phyloP scores from a whole-genome alignment of 2,329 filamentous ascomycete genomes.

The Bipolaris gigantea region DNA sequence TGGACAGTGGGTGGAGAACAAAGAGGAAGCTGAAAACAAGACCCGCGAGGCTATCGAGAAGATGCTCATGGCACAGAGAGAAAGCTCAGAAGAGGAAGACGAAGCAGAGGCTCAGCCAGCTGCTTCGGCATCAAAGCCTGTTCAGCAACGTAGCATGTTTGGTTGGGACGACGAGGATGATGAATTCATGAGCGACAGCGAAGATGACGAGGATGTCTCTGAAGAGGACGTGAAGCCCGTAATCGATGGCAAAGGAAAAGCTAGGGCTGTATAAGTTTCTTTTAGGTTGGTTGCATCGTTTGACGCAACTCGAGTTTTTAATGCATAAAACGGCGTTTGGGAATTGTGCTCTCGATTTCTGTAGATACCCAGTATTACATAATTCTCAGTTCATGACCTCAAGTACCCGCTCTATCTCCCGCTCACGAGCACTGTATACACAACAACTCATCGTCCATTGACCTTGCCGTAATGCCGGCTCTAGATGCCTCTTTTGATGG shows the following conservation, averaged over 20 bases:
- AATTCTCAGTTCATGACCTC: background rate
- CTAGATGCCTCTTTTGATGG: background rate
- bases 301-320: background rate
- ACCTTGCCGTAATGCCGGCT: too few relatives aligned
- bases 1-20: slow-evolving; percentile 92
- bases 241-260: slow-evolving; percentile 49
- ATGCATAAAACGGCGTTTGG: slow-evolving; percentile 10
- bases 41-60: slow-evolving; percentile 73
- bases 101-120: slow-evolving; percentile 31
- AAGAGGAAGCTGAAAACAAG: slow-evolving; percentile 84
- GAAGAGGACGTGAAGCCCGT: slow-evolving; percentile 36
- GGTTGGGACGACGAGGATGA: slow-evolving; percentile 77
- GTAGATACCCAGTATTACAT: slow-evolving; percentile 21
- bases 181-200: slow-evolving; percentile 50
- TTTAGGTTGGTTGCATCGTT: background rate
- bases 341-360: background rate
- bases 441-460: too few relatives aligned
- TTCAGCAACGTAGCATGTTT: slow-evolving; percentile 60
- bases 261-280: slow-evolving; percentile 36
- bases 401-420: background rate
- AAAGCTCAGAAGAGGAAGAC: slow-evolving; percentile 44
- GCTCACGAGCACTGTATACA: background rate
- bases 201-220: slow-evolving; percentile 49
- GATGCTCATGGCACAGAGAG: slow-evolving; percentile 50
- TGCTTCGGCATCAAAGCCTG: slow-evolving; percentile 32